A percentile compares a stretch with the other conserved stretches of the same genome.
Evolutionary conservation across 306 rosid species (phyloP).

Genomic region (Malus orientalis): DNA sequence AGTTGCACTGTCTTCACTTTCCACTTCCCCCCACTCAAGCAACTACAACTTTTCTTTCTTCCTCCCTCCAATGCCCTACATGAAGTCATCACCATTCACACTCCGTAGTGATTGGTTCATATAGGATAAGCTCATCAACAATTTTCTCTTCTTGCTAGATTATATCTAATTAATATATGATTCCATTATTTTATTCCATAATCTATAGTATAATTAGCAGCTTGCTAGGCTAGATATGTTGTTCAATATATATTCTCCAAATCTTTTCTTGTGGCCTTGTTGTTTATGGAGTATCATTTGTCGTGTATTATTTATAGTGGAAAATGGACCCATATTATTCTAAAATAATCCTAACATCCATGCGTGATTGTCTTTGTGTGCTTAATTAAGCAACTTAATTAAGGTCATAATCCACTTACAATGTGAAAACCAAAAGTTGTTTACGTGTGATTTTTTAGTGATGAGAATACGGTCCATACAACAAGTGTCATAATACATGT

Average conservation of each 20-base stretch:
- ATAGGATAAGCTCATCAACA: constrained; percentile 40
- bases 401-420: constrained; percentile 32
- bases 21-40: constrained; percentile 26
- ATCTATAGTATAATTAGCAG: neutral
- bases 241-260: constrained; percentile 13
- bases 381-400: constrained; percentile 9
- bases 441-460: neutral
- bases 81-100: constrained; percentile 24
- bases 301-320: constrained; percentile 10
- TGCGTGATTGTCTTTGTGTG: constrained; percentile 12
- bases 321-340: neutral
- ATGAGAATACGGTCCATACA: too few relatives aligned
- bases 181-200: neutral
- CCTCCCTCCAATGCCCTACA: constrained; percentile 26
- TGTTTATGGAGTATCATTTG: constrained; percentile 6
- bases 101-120: constrained; percentile 19
- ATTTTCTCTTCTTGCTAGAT: neutral
- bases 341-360: constrained; percentile 15
- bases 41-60: constrained; percentile 7
- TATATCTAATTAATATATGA: neutral
- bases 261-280: constrained; percentile 8
- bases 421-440: constrained; percentile 11
- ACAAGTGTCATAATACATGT: too few relatives aligned
- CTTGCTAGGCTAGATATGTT: neutral
- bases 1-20: constrained; percentile 41